Evolutionary conservation across 139 green algal species (phyloP).

Genomic region (Coccomyxa sp.): DNA sequence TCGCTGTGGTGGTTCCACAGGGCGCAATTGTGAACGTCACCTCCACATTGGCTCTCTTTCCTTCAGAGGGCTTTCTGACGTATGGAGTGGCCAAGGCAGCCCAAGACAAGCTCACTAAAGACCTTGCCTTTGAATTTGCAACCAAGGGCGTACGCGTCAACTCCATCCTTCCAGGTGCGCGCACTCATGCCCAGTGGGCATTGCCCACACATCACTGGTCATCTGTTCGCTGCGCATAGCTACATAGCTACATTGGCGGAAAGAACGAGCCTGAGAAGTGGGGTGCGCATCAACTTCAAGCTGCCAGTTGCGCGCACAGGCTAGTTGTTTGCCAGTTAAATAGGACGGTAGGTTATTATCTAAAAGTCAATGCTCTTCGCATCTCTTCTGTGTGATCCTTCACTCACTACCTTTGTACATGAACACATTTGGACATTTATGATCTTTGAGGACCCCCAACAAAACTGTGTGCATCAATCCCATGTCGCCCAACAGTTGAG

Average conservation of each 20-base stretch:
- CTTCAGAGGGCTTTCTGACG: not conserved
- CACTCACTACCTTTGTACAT: no score
- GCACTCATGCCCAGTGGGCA: no score
- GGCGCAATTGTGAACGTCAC: not conserved
- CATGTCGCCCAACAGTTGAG: not conserved
- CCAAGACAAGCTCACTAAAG: not conserved
- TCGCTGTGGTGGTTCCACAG: not conserved
- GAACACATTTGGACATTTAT: not conserved
- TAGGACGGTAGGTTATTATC: not conserved
- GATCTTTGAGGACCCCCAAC: not conserved
- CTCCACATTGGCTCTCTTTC: not conserved
- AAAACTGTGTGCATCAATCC: not conserved
- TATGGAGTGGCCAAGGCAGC: not conserved
- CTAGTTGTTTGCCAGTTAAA: not conserved
- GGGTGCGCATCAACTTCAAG: not conserved
- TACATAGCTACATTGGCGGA: not conserved
- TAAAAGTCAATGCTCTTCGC: not conserved
- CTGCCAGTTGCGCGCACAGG: not conserved
- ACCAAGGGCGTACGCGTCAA: not conserved
- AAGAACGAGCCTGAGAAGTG: not conserved
- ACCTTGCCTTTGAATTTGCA: not conserved
- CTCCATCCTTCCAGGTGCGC: not conserved
- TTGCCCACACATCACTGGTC: not conserved
- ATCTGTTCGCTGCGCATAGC: not conserved
- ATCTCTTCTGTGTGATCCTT: no score